Base-by-base conservation (phyloP, 441 rosid genomes). In the Jatropha podagrica region DNA sequence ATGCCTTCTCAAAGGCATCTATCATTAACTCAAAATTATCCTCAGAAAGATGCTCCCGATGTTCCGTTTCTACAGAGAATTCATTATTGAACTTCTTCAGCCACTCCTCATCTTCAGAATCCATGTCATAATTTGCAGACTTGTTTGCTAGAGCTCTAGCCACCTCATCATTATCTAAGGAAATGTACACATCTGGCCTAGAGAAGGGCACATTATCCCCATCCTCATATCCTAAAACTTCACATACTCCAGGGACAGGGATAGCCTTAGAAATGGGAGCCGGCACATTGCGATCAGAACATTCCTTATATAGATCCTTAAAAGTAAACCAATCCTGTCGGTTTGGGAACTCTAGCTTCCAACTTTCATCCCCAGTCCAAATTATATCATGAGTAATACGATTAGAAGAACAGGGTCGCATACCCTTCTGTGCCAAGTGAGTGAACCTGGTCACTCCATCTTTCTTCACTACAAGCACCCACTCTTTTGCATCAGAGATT, bases 31-130 rank as follows among this genome's bases (percentile, higher is more conserved):
- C 99, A 74, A 96, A 96, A 46, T 46, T 76, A 75, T 92, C 93
- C 73, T 76, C 88, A 11, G 89, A 75, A 78, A 94, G 87, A 76
- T 26, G 83, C 70, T 82, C 83, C 76, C 88, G 84, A 63, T 15
- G 80, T 62, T 82, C 82, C 79, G 71, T 77, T 73, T 77, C 89
- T 14, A 62, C 44, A 7, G 66, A 76, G 73, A 72, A 46, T 58
- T 79, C 88, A 49, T 8, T 54, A 78, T 91, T 92, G 72, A 86
- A 87, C 60, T 83, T 87, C 65, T 76, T 81, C 23, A 96, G 81
- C 99, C 99, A 96, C 74, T 82, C 90, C 80, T 91, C 97, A 83
- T 96, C 99, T 79, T 96, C 99, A 38, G 88, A 89, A 79, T 96
- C 98, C 91, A 94, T 85, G 83, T 96, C 99, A 83, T 94, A 94